phyloP scores from a whole-genome alignment of 2,329 filamentous ascomycete genomes.

The Phialocephala subalpina region DNA sequence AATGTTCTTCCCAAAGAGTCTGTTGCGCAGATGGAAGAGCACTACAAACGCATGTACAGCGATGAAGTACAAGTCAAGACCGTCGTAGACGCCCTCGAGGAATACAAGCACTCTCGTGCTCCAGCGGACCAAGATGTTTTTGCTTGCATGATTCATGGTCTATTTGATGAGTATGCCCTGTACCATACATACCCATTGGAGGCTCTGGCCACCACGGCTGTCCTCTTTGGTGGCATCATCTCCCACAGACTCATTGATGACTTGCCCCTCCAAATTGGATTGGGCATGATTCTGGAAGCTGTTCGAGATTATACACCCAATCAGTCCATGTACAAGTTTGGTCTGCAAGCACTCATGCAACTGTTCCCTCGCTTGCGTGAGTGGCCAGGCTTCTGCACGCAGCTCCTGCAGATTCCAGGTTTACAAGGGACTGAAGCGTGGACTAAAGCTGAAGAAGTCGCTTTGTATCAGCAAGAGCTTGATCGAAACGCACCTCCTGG shows the following conservation, averaged over 20 bases:
- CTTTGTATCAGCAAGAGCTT: conserved; percentile 65
- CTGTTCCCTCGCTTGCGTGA: conserved; percentile 83
- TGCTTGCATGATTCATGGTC: conserved; percentile 96
- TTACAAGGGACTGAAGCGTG: conserved; percentile 87
- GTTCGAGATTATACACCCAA: conserved; percentile 85
- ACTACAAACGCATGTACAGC: conserved; percentile 98
- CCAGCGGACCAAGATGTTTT: conserved; percentile 92
- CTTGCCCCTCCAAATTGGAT: conserved; percentile 89
- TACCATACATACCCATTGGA: conserved; percentile 97
- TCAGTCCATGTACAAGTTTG: conserved; percentile 97
- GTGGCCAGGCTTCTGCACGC: conserved; percentile 94
- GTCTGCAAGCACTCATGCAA: conserved; percentile 92
- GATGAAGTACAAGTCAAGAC: conserved; percentile 86
- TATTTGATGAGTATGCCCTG: conserved; percentile 97
- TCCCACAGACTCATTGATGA: conserved; percentile 91
- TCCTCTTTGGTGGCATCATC: conserved; percentile 96
- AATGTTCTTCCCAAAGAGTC: conserved; percentile 82
- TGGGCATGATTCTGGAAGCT: conserved; percentile 97
- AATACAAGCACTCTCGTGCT: conserved; percentile 88
- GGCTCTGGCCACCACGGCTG: conserved; percentile 92
- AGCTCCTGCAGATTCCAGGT: conserved; percentile 82
- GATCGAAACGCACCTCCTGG: conserved; percentile 17
- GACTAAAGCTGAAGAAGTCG: conserved; percentile 82
- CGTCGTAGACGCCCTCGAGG: conserved; percentile 83
- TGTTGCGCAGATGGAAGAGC: conserved; percentile 93